Base-by-base conservation (phyloP, 129 eudicot species). In the Tagetes erecta region DNA sequence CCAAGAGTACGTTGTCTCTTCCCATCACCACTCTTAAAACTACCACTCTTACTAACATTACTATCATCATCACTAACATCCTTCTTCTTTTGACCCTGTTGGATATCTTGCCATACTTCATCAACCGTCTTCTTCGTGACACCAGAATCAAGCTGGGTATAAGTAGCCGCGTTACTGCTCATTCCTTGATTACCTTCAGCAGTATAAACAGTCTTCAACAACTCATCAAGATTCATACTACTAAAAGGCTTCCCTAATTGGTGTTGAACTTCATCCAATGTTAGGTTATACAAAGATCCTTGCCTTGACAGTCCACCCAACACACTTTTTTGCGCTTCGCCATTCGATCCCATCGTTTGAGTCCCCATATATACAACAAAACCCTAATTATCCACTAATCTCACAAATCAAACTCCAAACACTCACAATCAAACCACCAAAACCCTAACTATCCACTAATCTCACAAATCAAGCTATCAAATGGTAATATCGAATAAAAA, bases 191-290 rank as follows among this genome's bases (percentile, higher is more conserved):
- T 76, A 37, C 77, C 76, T 81, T 91, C 95, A 63, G 76, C 90
- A 11, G 75, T 76, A 83, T 84, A 84, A 31, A 88, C 85, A 69
- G 78, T 86, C 80, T 86, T 91, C 30, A 91, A 84, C 77, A 91
- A 87, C 83, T 91, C 95, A 74, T 91, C 95, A 58, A 91, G 88
- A 81, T 91, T 91, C 97, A 91, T 91, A 75, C 88, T 88, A 77
- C 76, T 81, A 55, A 91, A 67, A 39, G 97, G 97, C 49, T 91
- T 88, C 71, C 97, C 92, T 70, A 84, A 84, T 60, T 91, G 97
- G 67, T 71, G 80, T 39, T 88, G 97, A 62, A 88, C 96, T 70
- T 91, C 96, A 76, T 91, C 92, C 46, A 91, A 74, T 34, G 97
- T 91, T 63, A 91, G 88, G 65, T 79, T 84, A 71, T 91, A 91